Base-by-base conservation (phyloP, 208 protist species). In the Spironucleus salmonicida region DNA sequence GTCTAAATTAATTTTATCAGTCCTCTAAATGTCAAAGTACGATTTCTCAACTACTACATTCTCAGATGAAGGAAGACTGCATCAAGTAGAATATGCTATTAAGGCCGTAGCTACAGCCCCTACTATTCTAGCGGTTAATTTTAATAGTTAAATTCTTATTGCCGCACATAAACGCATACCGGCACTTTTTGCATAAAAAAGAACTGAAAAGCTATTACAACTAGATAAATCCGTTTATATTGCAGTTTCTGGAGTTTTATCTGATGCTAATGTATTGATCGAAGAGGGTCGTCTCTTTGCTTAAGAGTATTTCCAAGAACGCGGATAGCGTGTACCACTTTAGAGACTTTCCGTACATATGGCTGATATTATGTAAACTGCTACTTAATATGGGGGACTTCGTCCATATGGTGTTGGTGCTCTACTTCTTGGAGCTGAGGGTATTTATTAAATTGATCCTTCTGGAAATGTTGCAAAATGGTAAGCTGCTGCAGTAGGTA, bases 11-110 rank as follows among this genome's bases (percentile, higher is more conserved):
- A n/a, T n/a, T n/a, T n/a, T n/a, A n/a, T n/a, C n/a, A n/a, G n/a
- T n/a, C n/a, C n/a, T n/a, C n/a, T n/a, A 71, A 71, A 71, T 71
- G 64, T 71, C 64, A 45, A 9, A 35, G 15, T 71, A 49, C 45
- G 64, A 71, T 45, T 71, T 35, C 45, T 15, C 32, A 29, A 71
- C 64, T n/a, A 71, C 64, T n/a, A 29, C 45, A 11, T 71, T 71
- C n/a, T 71, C 64, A 11, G 30, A 71, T 11, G 64, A 71, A 29
- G 64, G 64, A 19, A 9, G 64, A 45, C 34, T 71, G 30, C 2
- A 45, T 9, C 64, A 71, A 38, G 64, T 71, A 9, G 64, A 71
- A 38, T 71, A 71, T 38, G 64, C 64, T n/a, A 71, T 71, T 2
- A 71, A 71, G 34, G 64, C 64, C 23, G 64, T 71, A 49, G 9